phyloP scores from a whole-genome alignment of 1,284 basidiomycete genomes.

The Ustilago tritici region DNA sequence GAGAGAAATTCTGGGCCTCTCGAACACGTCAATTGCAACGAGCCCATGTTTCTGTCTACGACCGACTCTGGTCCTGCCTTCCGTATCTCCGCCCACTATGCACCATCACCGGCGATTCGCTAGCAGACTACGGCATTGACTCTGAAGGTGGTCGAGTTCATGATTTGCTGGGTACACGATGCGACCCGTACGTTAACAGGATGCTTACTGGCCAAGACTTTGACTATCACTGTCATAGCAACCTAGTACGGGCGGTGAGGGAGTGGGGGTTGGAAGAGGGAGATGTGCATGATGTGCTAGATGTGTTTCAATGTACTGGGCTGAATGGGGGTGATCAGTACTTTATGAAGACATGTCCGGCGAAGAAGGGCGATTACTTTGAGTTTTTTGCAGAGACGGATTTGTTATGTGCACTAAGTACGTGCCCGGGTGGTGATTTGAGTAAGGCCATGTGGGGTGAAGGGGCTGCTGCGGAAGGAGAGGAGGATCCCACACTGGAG shows the following conservation, averaged over 20 bases:
- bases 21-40: conserved; percentile 40
- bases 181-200: conserved; percentile 41
- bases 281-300: conserved; percentile 39
- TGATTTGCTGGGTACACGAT: conserved; percentile 34
- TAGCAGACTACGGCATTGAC: conserved; percentile 25
- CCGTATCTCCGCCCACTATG: conserved; percentile 41
- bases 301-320: conserved; percentile 44
- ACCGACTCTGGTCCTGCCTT: conserved; percentile 36
- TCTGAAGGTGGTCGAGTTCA: conserved; percentile 31
- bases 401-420: conserved; percentile 31
- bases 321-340: conserved; percentile 34
- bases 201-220: conserved; percentile 39
- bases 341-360: conserved; percentile 47
- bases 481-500: conserved; percentile 31
- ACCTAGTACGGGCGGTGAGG: conserved; percentile 26
- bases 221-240: conserved; percentile 39
- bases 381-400: conserved; percentile 41
- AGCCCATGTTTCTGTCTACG: conserved; percentile 37
- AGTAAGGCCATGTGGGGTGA: conserved; percentile 44
- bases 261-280: conserved; percentile 26
- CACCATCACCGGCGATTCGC: conserved; percentile 34
- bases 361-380: conserved; percentile 34
- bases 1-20: conserved; percentile 42
- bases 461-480: conserved; percentile 3
- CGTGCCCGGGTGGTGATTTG: conserved; percentile 36